Conservation (phyloP, 164 flowering plant genomes). For the Saururus chinensis region DNA sequence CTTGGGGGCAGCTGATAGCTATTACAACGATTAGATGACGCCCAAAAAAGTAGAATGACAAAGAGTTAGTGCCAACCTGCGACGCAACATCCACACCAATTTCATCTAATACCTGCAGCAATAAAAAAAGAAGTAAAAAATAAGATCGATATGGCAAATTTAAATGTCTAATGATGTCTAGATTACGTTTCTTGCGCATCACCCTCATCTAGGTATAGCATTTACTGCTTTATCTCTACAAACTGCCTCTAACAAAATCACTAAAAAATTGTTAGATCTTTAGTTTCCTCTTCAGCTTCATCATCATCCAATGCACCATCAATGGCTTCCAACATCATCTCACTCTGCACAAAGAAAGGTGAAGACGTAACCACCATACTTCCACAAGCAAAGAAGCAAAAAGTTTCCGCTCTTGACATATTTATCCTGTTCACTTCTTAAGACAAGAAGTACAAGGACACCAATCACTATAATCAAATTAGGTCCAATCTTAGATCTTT, state of each 20-base stretch:
- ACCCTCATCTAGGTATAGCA: background rate
- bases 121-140: background rate
- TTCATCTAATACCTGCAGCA: conserved; percentile 82
- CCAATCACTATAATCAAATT: background rate
- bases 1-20: conserved; percentile 92
- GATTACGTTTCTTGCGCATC: background rate
- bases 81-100: conserved; percentile 94
- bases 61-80: conserved; percentile 46
- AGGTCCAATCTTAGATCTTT: background rate
- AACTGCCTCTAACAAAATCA: background rate
- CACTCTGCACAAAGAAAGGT: conserved; percentile 45
- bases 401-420: too few species aligned
- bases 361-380: too few species aligned
- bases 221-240: background rate
- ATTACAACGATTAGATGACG: conserved; percentile 8
- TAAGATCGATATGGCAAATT: too few species aligned
- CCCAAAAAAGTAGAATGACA: background rate
- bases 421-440: background rate
- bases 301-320: conserved; percentile 89
- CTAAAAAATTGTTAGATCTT: conserved; percentile 49
- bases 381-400: background rate
- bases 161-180: too few species aligned
- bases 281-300: conserved; percentile 95
- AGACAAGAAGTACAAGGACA: background rate
- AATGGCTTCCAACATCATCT: conserved; percentile 97